Evolutionary conservation across 2,329 filamentous ascomycete species (phyloP), one percentile per base, ranked within the genome.

Genomic region (Claviceps sp.): DNA sequence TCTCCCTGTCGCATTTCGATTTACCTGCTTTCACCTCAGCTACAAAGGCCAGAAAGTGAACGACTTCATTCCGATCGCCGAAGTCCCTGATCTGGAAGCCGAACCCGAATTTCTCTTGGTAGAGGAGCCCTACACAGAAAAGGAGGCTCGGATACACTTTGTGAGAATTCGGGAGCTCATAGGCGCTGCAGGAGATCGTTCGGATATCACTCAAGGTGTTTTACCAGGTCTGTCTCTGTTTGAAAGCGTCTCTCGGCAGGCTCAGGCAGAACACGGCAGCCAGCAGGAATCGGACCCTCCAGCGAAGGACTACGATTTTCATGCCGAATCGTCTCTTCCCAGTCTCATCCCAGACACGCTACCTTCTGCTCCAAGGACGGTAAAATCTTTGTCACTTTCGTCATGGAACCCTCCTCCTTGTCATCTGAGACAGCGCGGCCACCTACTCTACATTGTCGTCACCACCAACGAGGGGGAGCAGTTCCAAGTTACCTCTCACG

Each of bases 21-120:
- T 96, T 74, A 95, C 93, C 50, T 98, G 93, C 76, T 98, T 98
- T 74, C 93, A 98, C 71, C 82, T 98, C 62, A 90, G 97, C 72
- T 84, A 90, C 72, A 84, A 87, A 54, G 88, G 89, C 59, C 75
- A 87, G 69, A 85, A 87, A 58, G 85, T 98, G 76, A 97, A 97
- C 68, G 93, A 98, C 70, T 97, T 93, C 62, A 80, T 94, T 54
- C 85, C 94, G 66, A 79, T 98, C 56, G 89, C 88, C 51, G 91
- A 98, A 65, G 86, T 98, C 52, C 78, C 85, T 47, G 89, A 81
- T 52, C 78, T 98, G 52, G 80, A 81, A 50, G 70, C 84, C 38
- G 83, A 89, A 56, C 86, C 90, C 39, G 85, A 90, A 62, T 78
- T 96, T 54, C 79, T 78, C 51, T 73, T 98, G 60, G 82, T 96